These are phyloP conservation scores for Cyberlindnera euphorbiae DNA, from an alignment of 805 yeast species.

Conservation along the genomic window DNA sequence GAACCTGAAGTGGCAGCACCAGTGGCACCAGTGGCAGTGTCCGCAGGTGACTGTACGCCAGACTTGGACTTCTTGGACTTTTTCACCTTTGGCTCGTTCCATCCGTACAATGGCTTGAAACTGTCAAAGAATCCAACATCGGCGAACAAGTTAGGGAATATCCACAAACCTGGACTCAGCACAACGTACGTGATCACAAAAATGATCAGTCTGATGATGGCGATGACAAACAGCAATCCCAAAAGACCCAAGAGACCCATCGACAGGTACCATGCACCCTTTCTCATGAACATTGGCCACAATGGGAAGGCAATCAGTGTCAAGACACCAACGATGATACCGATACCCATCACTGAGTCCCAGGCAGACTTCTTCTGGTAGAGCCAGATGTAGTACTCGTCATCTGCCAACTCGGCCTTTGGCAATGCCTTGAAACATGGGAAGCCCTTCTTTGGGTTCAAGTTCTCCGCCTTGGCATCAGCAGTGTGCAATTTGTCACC, in stretches of 20 bases:
- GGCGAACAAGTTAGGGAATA: constrained; percentile 92
- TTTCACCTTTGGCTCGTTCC: constrained; percentile 29
- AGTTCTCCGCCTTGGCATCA: constrained; percentile 56
- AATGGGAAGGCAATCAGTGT: constrained; percentile 80
- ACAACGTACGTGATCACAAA: constrained; percentile 55
- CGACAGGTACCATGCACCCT: constrained; percentile 86
- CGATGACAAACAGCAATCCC: constrained; percentile 69
- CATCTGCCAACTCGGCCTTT: constrained; percentile 56
- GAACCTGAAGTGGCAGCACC: constrained; percentile 9
- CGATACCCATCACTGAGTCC: constrained; percentile 34
- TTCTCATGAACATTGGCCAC: constrained; percentile 90
- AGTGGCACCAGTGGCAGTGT: constrained; percentile 3
- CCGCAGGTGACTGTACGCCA: constrained; percentile 1
- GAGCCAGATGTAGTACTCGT: constrained; percentile 80
- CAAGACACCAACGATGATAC: constrained; percentile 54
- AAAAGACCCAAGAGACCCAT: constrained; percentile 70
- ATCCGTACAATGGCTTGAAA: constrained; percentile 77
- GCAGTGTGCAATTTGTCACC: constrained; percentile 66
- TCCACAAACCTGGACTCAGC: constrained; percentile 79
- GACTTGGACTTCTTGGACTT: constrained; percentile 20
- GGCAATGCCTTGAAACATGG: constrained; percentile 56
- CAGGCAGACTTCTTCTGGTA: constrained; percentile 60
- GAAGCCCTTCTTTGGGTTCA: constrained; percentile 55
- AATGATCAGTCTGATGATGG: constrained; percentile 72
- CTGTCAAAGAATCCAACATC: constrained; percentile 93